Percentiles rank a stretch among this genome's conserved stretches.
These are phyloP conservation scores for Trapa incisa DNA, from an alignment of 345 rosid genomes.

Conservation along the genomic window DNA sequence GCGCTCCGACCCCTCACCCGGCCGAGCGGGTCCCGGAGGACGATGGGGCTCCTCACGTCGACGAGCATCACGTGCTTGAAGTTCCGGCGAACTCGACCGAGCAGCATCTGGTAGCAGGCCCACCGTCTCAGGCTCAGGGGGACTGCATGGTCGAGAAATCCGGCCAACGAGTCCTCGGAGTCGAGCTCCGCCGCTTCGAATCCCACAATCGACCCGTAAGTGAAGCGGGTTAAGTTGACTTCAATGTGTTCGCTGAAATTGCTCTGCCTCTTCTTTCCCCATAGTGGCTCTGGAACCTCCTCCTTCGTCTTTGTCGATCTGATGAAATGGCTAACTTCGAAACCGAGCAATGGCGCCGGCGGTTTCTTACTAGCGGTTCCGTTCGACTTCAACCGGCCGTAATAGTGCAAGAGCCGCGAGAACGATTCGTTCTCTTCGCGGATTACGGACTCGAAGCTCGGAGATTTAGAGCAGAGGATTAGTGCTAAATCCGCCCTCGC, in stretches of 20 bases:
- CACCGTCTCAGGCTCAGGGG: constrained; percentile 64
- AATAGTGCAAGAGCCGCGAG: constrained; percentile 29
- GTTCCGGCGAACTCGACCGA: constrained; percentile 66
- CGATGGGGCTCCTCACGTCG: constrained; percentile 37
- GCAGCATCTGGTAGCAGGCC: constrained; percentile 85
- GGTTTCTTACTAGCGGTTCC: background rate
- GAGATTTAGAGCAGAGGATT: constrained; percentile 19
- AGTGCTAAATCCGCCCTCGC: constrained; percentile 54
- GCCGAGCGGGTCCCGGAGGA: constrained; percentile 64
- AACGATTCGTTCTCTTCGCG: constrained; percentile 63
- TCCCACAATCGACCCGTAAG: constrained; percentile 71
- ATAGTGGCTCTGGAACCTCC: constrained; percentile 41
- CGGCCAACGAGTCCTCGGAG: constrained; percentile 75
- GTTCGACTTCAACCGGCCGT: constrained; percentile 17
- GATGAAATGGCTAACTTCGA: constrained; percentile 35
- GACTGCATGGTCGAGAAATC: constrained; percentile 50
- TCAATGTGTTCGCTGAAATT: constrained; percentile 12
- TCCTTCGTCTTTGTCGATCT: constrained; percentile 20
- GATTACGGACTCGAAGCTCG: constrained; percentile 29
- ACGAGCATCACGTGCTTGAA: constrained; percentile 64
- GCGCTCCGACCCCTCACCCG: constrained; percentile 44
- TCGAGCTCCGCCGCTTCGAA: constrained; percentile 74
- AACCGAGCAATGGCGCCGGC: constrained; percentile 21
- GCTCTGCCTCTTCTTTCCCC: constrained; percentile 61
- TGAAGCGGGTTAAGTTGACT: constrained; percentile 29